These are phyloP conservation scores for Paraconiothyrium brasiliense DNA, from an alignment of 2,329 filamentous ascomycete genomes.

Conservation along the genomic window DNA sequence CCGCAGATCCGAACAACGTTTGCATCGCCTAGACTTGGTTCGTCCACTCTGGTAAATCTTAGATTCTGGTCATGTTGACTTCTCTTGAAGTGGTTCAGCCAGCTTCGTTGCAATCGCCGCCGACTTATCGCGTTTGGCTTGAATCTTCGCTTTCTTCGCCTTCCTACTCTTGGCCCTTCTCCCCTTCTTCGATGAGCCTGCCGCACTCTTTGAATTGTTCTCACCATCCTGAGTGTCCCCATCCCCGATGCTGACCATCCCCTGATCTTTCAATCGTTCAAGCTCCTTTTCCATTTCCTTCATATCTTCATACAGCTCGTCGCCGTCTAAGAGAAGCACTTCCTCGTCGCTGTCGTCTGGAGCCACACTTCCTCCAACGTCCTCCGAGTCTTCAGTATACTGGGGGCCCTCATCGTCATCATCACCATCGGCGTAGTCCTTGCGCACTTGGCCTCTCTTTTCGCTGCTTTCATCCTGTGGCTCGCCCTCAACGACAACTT, in stretches of 20 bases:
- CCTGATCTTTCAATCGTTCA: background rate
- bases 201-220: background rate
- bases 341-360: background rate
- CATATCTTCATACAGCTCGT: too few relatives aligned
- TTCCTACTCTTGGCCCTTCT: conserved; percentile 1
- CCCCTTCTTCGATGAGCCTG: background rate
- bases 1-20: too few relatives aligned
- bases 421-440: background rate
- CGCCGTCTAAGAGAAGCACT: background rate
- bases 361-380: background rate
- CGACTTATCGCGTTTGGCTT: background rate
- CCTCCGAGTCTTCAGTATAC: background rate
- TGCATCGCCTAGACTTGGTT: too few relatives aligned
- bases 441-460: background rate
- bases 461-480: background rate
- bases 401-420: background rate
- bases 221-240: too few relatives aligned
- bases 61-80: too few relatives aligned
- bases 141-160: conserved; percentile 7
- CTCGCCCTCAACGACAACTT: too few relatives aligned
- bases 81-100: too few relatives aligned
- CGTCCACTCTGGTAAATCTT: too few relatives aligned
- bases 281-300: too few relatives aligned
- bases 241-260: too few relatives aligned
- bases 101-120: too few relatives aligned